phyloP scores from a whole-genome alignment of 225 moss, liverwort and hornwort genomes.

The Ulota crispa region DNA sequence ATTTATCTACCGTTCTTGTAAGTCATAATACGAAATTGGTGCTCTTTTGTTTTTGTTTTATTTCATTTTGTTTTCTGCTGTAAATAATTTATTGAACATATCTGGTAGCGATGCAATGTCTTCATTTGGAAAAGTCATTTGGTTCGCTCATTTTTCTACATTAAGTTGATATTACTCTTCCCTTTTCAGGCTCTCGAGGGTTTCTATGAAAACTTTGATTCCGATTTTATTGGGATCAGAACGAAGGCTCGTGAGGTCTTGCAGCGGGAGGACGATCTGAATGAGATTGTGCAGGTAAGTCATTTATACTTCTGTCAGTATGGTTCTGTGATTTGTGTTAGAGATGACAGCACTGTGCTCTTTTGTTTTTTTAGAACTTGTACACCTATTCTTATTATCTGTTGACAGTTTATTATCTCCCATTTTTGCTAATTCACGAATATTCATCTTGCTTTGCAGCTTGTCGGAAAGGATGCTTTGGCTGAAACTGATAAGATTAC shows the following conservation, averaged over 20 bases:
- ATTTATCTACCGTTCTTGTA: not conserved
- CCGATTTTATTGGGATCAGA: conserved; percentile 90
- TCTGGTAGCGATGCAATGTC: not conserved
- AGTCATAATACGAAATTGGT: not conserved
- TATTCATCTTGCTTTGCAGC: conserved; percentile 40
- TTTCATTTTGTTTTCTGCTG: no score
- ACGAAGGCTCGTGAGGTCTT: conserved; percentile 95
- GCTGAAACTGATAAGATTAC: conserved; percentile 95
- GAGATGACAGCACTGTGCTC: not conserved
- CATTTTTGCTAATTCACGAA: not conserved
- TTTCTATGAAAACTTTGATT: conserved; percentile 90
- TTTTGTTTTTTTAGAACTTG: not conserved
- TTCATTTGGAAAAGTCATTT: not conserved
- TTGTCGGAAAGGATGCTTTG: conserved; percentile 96
- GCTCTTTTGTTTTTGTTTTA: no score
- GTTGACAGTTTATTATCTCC: not conserved
- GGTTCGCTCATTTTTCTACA: not conserved
- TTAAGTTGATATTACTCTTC: not conserved
- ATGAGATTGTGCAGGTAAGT: conserved; percentile 90
- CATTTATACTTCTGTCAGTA: not conserved
- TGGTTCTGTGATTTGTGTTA: not conserved
- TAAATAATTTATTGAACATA: not conserved
- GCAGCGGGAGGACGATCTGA: conserved; percentile 94
- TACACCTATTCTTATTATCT: not conserved
- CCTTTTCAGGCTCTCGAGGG: conserved; percentile 58